A percentile compares a stretch with the other conserved stretches of the same genome.
phyloP scores from a whole-genome alignment of 495 filamentous ascomycete genomes.

The Penicillium bialowiezense region DNA sequence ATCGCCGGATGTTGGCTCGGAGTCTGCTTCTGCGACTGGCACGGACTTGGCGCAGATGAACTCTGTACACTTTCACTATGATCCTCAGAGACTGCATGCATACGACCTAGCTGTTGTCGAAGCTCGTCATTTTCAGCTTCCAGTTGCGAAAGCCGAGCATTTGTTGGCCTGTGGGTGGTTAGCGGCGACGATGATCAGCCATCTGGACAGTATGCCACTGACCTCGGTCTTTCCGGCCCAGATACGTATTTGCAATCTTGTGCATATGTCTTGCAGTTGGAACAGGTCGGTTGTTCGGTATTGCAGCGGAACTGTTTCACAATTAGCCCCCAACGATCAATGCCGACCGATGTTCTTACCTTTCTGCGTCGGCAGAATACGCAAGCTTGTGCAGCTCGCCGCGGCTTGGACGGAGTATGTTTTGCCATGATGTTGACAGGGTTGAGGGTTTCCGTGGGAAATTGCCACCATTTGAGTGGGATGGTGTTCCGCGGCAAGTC shows the following conservation, averaged over 20 bases:
- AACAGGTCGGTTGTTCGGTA: slow-evolving; percentile 25
- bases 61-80: neutral
- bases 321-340: neutral
- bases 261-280: slow-evolving; percentile 22
- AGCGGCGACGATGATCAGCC: neutral
- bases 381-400: slow-evolving; percentile 25
- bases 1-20: neutral
- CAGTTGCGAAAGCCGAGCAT: slow-evolving; percentile 20
- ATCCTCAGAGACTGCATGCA: neutral
- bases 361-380: slow-evolving; percentile 29
- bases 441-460: slow-evolving; percentile 2
- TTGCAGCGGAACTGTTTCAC: slow-evolving; percentile 26
- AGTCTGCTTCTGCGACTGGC: neutral
- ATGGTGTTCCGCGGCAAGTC: slow-evolving; percentile 14
- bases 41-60: neutral
- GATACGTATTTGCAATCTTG: slow-evolving; percentile 16
- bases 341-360: slow-evolving; percentile 8
- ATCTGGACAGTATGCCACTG: neutral
- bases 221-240: slow-evolving; percentile 16
- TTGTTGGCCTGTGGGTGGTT: slow-evolving; percentile 17
- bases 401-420: slow-evolving; percentile 2
- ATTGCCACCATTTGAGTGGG: neutral
- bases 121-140: slow-evolving; percentile 27
- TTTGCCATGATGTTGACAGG: slow-evolving; percentile 5
- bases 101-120: slow-evolving; percentile 6